phyloP scores from a whole-genome alignment of 345 rosid genomes.

The Gossypium turneri region DNA sequence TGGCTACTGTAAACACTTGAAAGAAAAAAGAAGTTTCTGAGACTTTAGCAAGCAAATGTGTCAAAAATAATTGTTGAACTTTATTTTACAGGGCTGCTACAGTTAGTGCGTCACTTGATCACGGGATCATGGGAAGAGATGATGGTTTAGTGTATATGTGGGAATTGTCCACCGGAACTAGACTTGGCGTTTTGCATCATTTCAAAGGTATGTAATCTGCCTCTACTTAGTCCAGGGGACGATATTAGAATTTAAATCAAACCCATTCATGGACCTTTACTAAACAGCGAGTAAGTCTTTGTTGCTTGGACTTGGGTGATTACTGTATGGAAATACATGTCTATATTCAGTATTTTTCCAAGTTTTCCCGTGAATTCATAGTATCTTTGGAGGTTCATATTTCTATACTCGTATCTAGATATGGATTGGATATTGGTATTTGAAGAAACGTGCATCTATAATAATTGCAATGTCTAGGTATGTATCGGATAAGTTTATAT shows the following conservation, averaged over 20 bases:
- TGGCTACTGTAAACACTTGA: conserved; percentile 2
- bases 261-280: not conserved
- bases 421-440: not conserved
- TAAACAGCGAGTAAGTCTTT: not conserved
- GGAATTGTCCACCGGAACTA: conserved; percentile 66
- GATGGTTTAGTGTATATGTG: conserved; percentile 69
- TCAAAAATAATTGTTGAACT: conserved; percentile 10
- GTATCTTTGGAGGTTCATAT: not conserved
- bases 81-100: conserved; percentile 51
- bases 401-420: not conserved
- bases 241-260: not conserved
- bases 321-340: not conserved
- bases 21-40: not conserved
- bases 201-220: conserved; percentile 45
- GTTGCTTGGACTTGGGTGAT: not conserved
- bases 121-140: conserved; percentile 67
- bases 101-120: conserved; percentile 42
- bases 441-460: not conserved
- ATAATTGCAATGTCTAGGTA: not conserved
- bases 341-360: not conserved
- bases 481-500: not conserved
- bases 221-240: not conserved
- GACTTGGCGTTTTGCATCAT: conserved; percentile 57
- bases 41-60: not conserved
- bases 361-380: not conserved